These are phyloP conservation scores for Leishmania tarentolae DNA, from an alignment of 208 protist species.

Conservation along the genomic window DNA sequence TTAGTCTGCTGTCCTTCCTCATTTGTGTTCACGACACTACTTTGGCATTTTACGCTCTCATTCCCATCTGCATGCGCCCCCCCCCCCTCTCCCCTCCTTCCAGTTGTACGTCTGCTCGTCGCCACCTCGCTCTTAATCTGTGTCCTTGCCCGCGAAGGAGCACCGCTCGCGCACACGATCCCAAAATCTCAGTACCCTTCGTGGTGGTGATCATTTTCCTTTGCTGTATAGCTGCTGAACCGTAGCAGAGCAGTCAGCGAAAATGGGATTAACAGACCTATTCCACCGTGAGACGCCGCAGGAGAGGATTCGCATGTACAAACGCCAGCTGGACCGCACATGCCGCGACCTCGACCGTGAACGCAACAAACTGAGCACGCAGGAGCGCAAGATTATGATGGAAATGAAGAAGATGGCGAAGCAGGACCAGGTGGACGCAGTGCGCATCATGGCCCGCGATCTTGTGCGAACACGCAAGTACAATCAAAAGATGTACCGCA, in stretches of 20 bases:
- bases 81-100: too few relatives aligned
- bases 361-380: conserved; percentile 90
- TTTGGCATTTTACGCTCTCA: neutral
- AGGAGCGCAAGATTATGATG: conserved; percentile 96
- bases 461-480: conserved; percentile 96
- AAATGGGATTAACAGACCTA: conserved; percentile 60
- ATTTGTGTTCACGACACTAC: neutral
- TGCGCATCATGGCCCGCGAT: conserved; percentile 98
- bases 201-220: neutral
- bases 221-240: neutral
- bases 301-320: conserved; percentile 96
- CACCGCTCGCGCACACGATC: neutral
- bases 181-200: neutral
- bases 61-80: neutral
- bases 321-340: conserved; percentile 93
- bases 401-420: conserved; percentile 98
- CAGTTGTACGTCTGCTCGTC: neutral
- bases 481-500: conserved; percentile 97
- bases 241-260: neutral
- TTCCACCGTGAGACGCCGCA: conserved; percentile 90
- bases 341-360: conserved; percentile 97
- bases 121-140: neutral
- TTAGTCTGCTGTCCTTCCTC: neutral
- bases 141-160: neutral
- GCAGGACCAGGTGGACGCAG: conserved; percentile 95